phyloP scores from a whole-genome alignment of 441 rosid genomes.

The Macaranga tanarius region DNA sequence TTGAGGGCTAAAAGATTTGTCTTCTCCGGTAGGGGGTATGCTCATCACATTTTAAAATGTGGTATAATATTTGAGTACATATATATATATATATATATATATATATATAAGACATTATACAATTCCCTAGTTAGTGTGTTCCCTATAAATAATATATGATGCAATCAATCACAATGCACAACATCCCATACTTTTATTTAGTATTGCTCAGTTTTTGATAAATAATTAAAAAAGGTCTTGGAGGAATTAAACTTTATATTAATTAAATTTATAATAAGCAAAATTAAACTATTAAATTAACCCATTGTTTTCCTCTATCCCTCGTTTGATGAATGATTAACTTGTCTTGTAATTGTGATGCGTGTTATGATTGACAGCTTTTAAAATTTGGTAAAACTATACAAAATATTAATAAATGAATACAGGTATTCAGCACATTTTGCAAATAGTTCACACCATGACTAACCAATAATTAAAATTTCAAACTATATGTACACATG shows the following conservation, averaged over 20 bases:
- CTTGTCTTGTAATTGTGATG: background rate
- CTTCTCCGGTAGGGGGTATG: background rate
- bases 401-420: background rate
- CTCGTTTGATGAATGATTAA: conserved; percentile 10
- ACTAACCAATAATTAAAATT: background rate
- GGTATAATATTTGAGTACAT: background rate
- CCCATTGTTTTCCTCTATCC: background rate
- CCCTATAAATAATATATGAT: background rate
- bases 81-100: too few relatives aligned
- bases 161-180: background rate
- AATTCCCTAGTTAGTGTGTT: background rate
- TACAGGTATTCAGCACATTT: background rate
- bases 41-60: background rate
- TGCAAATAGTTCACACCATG: background rate
- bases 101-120: background rate
- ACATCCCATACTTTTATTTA: background rate
- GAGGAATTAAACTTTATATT: background rate
- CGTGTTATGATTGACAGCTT: background rate
- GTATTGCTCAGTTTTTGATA: background rate
- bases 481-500: background rate
- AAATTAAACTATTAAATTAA: conserved; percentile 15
- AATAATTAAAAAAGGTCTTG: background rate
- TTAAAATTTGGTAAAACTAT: background rate
- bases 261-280: background rate
- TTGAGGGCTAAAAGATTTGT: too few relatives aligned